Evolutionary conservation across 2,329 filamentous ascomycete species (phyloP).

Genomic region (Cryoendolithus antarcticus): DNA sequence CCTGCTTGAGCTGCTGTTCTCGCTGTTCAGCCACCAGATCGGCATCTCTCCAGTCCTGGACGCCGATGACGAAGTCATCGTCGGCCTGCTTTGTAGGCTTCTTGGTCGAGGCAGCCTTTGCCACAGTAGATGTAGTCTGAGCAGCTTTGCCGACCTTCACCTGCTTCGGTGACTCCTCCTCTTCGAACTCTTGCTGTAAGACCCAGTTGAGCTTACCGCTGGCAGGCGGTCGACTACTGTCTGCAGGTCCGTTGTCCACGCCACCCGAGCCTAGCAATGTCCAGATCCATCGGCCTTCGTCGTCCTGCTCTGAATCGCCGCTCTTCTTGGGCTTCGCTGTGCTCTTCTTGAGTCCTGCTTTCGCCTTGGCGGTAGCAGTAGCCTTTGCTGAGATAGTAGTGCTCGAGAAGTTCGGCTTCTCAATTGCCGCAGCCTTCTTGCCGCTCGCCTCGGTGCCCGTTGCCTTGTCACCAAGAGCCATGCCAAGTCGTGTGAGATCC

Average conservation of each 20-base stretch:
- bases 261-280: slow-evolving; percentile 24
- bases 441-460: slow-evolving; percentile 6
- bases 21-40: slow-evolving; percentile 46
- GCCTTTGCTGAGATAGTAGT: slow-evolving; percentile 12
- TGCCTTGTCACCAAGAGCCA: slow-evolving; percentile 19
- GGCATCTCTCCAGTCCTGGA: slow-evolving; percentile 76
- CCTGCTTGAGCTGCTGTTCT: slow-evolving; percentile 14
- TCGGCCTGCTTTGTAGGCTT: slow-evolving; percentile 15
- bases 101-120: slow-evolving; percentile 19
- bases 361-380: slow-evolving; percentile 7
- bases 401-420: slow-evolving; percentile 18
- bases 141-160: slow-evolving; percentile 16
- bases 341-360: slow-evolving; percentile 12
- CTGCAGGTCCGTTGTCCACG: slow-evolving; percentile 6
- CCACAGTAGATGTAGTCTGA: slow-evolving; percentile 12
- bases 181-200: slow-evolving; percentile 52
- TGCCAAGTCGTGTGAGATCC: slow-evolving; percentile 41
- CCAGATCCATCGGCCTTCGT: slow-evolving; percentile 29
- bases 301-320: slow-evolving; percentile 2
- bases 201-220: slow-evolving; percentile 68
- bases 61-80: slow-evolving; percentile 68
- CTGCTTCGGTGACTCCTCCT: slow-evolving; percentile 31
- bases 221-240: slow-evolving; percentile 54
- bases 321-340: slow-evolving; percentile 10
- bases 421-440: slow-evolving; percentile 5